Percentiles rank a stretch among this genome's conserved stretches.
Conservation (phyloP, 1,284 basidiomycete species). For the Puccinia hordei region DNA sequence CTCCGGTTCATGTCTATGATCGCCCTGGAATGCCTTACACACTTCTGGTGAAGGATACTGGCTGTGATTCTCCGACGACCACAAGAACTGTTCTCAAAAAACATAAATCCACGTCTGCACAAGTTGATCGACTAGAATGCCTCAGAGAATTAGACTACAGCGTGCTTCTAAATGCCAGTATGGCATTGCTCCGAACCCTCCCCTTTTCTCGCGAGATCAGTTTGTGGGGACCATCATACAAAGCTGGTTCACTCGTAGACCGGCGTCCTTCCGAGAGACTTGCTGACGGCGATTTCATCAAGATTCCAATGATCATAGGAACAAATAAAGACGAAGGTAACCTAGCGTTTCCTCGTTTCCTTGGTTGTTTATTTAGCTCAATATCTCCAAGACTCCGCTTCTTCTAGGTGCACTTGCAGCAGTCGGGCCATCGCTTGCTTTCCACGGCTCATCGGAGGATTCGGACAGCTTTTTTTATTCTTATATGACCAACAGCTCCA, state of each 20-base stretch:
- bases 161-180: conserved; percentile 24
- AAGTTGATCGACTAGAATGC: conserved; percentile 33
- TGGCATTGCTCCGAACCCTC: neutral
- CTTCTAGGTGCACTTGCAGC: conserved; percentile 16
- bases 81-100: neutral
- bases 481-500: conserved; percentile 41
- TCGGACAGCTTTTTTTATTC: conserved; percentile 28
- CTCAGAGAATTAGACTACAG: conserved; percentile 12
- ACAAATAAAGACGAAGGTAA: conserved; percentile 48
- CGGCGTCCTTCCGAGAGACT: conserved; percentile 32
- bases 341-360: neutral
- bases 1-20: conserved; percentile 52
- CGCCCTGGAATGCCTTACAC: conserved; percentile 53
- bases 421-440: neutral
- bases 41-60: conserved; percentile 49
- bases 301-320: conserved; percentile 36
- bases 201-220: conserved; percentile 40
- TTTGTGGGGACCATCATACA: conserved; percentile 42
- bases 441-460: neutral
- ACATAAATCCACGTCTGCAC: neutral
- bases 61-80: conserved; percentile 10
- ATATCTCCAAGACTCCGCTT: neutral
- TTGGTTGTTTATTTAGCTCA: no score
- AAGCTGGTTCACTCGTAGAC: conserved; percentile 33
- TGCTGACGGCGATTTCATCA: conserved; percentile 9